Conservation (phyloP, 2,329 filamentous ascomycete species). For the Endoconidiophora polonica region DNA sequence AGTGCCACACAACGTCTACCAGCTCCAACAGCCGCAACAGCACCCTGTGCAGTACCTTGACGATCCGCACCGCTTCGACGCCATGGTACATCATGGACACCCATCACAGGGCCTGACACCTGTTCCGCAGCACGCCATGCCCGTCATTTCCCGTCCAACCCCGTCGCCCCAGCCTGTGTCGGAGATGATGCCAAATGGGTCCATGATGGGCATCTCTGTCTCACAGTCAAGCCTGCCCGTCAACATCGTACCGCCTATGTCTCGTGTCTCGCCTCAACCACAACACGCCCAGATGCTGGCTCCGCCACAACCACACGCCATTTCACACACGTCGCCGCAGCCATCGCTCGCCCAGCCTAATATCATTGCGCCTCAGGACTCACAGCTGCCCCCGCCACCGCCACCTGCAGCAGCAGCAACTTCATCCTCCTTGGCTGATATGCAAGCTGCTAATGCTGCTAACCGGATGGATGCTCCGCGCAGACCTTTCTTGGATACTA, state of each 20-base stretch:
- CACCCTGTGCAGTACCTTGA: conserved; percentile 45
- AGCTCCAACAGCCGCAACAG: conserved; percentile 19
- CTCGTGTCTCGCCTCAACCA: conserved; percentile 36
- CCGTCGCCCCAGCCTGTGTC: conserved; percentile 38
- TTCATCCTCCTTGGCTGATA: conserved; percentile 35
- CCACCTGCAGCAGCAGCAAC: conserved; percentile 31
- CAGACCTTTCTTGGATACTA: conserved; percentile 33
- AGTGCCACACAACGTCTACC: conserved; percentile 16
- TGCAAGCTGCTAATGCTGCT: conserved; percentile 29
- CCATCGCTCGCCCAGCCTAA: conserved; percentile 16
- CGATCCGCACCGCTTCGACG: conserved; percentile 43
- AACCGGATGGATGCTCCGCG: conserved; percentile 24
- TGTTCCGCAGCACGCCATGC: conserved; percentile 19
- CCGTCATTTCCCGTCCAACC: conserved; percentile 30
- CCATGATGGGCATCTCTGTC: not conserved
- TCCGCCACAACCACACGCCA: conserved; percentile 23
- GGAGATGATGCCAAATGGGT: too few species aligned
- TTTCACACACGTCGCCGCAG: conserved; percentile 26
- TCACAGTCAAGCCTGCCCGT: conserved; percentile 1
- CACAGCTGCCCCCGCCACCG: conserved; percentile 22
- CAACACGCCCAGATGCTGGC: conserved; percentile 26
- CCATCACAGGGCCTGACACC: conserved; percentile 39
- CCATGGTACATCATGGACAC: conserved; percentile 37
- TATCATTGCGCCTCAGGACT: conserved; percentile 18
- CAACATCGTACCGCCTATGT: conserved; percentile 19